phyloP scores from a whole-genome alignment of 2,329 filamentous ascomycete genomes.

The Botrytis elliptica region DNA sequence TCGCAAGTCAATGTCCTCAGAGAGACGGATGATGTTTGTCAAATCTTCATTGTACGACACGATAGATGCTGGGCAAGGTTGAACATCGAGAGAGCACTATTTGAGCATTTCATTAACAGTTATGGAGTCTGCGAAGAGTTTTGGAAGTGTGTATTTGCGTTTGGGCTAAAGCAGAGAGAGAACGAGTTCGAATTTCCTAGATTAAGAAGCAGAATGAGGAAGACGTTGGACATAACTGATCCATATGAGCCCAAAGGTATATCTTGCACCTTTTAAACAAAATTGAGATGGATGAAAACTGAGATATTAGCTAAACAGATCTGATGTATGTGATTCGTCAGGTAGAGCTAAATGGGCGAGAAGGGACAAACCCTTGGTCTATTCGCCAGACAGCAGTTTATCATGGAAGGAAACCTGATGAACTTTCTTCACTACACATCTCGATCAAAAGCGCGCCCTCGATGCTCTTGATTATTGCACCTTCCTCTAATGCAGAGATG shows the following conservation, averaged over 20 bases:
- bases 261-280: neutral
- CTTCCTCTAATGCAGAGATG: constrained; percentile 17
- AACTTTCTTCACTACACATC: too few relatives aligned
- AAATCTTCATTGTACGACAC: too few relatives aligned
- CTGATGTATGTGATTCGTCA: constrained; percentile 27
- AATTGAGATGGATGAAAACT: too few relatives aligned
- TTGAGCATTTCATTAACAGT: constrained; percentile 23
- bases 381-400: constrained; percentile 43
- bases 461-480: constrained; percentile 26
- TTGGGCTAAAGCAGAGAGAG: constrained; percentile 27
- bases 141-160: constrained; percentile 31
- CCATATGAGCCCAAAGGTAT: neutral
- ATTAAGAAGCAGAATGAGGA: constrained; percentile 7
- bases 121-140: constrained; percentile 25
- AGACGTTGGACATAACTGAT: neutral
- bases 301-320: constrained; percentile 19
- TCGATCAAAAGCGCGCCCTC: neutral
- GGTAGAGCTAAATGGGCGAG: constrained; percentile 26
- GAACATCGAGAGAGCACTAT: constrained; percentile 22
- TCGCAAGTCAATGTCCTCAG: too few relatives aligned
- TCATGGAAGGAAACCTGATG: constrained; percentile 28
- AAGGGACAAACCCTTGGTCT: constrained; percentile 37
- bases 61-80: constrained; percentile 27
- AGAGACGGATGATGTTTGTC: too few relatives aligned
- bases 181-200: constrained; percentile 32